Conservation (phyloP, 139 green algal species). For the Chlamydomonas sp. region DNA sequence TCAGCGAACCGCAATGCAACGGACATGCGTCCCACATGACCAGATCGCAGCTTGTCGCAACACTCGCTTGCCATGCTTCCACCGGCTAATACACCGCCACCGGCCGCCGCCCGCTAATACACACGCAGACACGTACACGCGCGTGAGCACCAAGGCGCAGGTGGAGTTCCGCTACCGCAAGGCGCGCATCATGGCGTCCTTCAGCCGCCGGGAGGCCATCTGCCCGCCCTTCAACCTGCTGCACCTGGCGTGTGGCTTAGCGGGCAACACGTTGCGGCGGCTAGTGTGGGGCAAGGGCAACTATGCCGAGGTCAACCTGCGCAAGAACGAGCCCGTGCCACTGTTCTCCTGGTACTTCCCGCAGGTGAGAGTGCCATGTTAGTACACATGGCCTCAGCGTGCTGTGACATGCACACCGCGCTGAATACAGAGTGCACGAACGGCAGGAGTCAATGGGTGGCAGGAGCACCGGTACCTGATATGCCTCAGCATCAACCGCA, state of each 20-base stretch:
- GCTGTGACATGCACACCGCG: too few relatives aligned
- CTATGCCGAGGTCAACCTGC: not conserved
- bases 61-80: not conserved
- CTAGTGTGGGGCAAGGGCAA: constrained; percentile 1
- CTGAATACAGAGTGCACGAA: too few relatives aligned
- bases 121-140: constrained; percentile 4
- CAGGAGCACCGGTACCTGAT: too few relatives aligned
- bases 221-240: constrained; percentile 18
- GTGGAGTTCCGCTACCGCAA: constrained; percentile 25
- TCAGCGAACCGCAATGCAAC: too few relatives aligned
- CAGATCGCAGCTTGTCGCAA: too few relatives aligned
- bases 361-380: not conserved
- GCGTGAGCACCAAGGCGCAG: constrained; percentile 5
- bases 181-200: constrained; percentile 9
- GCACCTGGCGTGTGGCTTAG: not conserved
- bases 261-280: not conserved
- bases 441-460: too few relatives aligned
- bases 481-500: too few relatives aligned
- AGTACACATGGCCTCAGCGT: too few relatives aligned
- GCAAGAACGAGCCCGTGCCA: constrained; percentile 11
- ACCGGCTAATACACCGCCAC: not conserved
- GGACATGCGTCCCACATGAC: too few relatives aligned
- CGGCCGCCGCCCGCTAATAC: not conserved
- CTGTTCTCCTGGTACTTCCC: constrained; percentile 26
- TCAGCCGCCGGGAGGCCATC: not conserved